phyloP scores from a whole-genome alignment of 768 basidiomycete genomes.

The Trametopsis cervina region DNA sequence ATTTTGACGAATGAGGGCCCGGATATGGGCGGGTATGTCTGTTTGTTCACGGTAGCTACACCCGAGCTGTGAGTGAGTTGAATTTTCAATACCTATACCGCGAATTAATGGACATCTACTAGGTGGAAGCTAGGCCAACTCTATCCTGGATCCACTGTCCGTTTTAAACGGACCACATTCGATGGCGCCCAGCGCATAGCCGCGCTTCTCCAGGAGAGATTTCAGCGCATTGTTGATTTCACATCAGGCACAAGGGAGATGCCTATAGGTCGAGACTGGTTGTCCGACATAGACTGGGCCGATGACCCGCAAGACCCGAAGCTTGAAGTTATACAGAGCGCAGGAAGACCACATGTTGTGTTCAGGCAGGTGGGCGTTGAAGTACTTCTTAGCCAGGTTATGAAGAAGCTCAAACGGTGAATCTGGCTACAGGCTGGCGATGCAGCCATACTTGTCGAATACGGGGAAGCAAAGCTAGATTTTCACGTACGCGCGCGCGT shows the following conservation, averaged over 20 bases:
- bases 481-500: slow-evolving; percentile 48
- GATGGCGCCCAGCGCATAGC: slow-evolving; percentile 27
- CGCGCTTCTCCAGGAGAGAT: slow-evolving; percentile 24
- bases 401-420: neutral
- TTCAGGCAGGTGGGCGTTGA: slow-evolving; percentile 44
- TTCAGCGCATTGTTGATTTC: slow-evolving; percentile 20
- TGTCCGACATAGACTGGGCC: neutral
- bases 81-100: neutral
- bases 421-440: slow-evolving; percentile 47
- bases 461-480: slow-evolving; percentile 47
- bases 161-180: slow-evolving; percentile 46
- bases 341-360: slow-evolving; percentile 28
- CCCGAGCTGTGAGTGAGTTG: slow-evolving; percentile 40
- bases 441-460: slow-evolving; percentile 55
- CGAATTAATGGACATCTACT: slow-evolving; percentile 4
- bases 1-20: slow-evolving; percentile 57
- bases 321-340: slow-evolving; percentile 24
- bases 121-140: slow-evolving; percentile 70
- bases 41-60: slow-evolving; percentile 44
- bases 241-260: neutral
- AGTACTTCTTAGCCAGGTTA: neutral
- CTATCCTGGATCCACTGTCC: slow-evolving; percentile 45
- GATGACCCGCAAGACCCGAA: slow-evolving; percentile 26
- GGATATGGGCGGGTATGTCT: slow-evolving; percentile 59
- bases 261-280: neutral